Evolutionary conservation across 352 stramenopile species (phyloP).

Genomic region (Detonula confervacea): DNA sequence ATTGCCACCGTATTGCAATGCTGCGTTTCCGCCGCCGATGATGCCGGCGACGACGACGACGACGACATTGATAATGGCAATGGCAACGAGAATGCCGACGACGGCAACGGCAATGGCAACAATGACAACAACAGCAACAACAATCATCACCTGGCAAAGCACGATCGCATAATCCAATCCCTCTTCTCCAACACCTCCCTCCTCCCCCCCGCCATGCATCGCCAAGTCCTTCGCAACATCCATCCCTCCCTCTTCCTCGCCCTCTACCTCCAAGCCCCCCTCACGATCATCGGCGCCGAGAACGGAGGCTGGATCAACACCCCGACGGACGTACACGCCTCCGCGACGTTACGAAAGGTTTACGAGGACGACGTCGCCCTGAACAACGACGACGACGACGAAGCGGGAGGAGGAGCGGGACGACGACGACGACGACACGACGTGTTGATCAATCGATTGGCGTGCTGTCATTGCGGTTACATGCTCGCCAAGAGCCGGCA

Average conservation of each 20-base stretch:
- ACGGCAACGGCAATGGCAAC: too few relatives aligned
- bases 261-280: constrained; percentile 26
- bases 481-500: background rate
- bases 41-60: background rate
- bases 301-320: constrained; percentile 46
- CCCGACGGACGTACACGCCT: constrained; percentile 35
- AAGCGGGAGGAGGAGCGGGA: background rate
- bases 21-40: background rate
- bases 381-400: background rate
- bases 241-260: constrained; percentile 10
- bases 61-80: background rate
- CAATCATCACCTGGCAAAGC: background rate
- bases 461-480: background rate
- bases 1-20: constrained; percentile 31
- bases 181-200: background rate
- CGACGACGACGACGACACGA: too few relatives aligned
- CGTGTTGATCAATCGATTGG: background rate
- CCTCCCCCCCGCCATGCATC: background rate
- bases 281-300: constrained; percentile 40
- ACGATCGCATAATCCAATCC: background rate
- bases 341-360: constrained; percentile 13
- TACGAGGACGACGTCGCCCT: background rate
- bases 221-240: background rate
- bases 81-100: background rate
- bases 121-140: constrained; percentile 1